phyloP scores from a whole-genome alignment of 78 protist species.

The Dictyostelium firmibasis region DNA sequence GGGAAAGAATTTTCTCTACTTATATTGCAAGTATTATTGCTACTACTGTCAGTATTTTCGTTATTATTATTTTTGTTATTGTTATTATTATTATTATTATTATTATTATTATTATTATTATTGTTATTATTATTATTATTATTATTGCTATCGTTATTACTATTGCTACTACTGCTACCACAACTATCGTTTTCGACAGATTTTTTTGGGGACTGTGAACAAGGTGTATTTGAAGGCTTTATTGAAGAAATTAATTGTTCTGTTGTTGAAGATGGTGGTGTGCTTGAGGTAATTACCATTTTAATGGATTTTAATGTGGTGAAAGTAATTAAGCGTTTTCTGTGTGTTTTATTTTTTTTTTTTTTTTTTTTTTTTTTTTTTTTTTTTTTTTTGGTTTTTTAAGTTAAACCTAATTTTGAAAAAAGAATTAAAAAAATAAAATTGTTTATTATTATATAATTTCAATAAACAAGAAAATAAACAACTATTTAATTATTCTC shows the following conservation, averaged over 20 bases:
- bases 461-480: too few species aligned
- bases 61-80: background rate
- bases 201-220: background rate
- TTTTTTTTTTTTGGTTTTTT: background rate
- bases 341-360: background rate
- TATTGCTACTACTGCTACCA: background rate
- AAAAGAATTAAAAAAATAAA: too few species aligned
- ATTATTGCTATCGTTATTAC: background rate
- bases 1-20: conserved; percentile 5
- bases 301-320: background rate
- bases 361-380: background rate
- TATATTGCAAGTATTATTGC: background rate
- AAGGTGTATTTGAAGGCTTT: background rate
- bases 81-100: background rate
- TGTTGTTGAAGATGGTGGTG: background rate
- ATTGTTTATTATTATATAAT: too few species aligned
- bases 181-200: background rate
- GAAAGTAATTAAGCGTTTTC: background rate
- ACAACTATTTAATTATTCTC: too few species aligned
- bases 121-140: background rate
- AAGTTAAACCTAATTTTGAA: too few species aligned
- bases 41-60: background rate
- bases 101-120: background rate
- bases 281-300: background rate
- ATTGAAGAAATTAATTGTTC: background rate